phyloP scores from a whole-genome alignment of 129 eudicot genomes.

The Calendula officinalis region DNA sequence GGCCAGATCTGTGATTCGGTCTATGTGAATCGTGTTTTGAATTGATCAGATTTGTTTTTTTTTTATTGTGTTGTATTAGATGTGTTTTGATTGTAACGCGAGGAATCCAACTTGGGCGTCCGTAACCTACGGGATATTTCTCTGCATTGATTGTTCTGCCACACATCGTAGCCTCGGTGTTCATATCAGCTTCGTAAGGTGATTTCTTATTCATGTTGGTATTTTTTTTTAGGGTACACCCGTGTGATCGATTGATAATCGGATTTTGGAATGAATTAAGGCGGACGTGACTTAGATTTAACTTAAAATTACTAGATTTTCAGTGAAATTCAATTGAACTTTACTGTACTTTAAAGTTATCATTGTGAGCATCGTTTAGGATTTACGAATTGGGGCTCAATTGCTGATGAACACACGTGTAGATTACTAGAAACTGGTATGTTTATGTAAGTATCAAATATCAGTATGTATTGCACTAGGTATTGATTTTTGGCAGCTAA shows the following conservation, averaged over 20 bases:
- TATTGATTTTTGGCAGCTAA: not conserved
- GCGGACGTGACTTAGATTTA: constrained; percentile 9
- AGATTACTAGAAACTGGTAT: constrained; percentile 13
- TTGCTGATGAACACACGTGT: constrained; percentile 4
- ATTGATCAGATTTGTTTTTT: constrained; percentile 36
- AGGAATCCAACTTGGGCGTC: constrained; percentile 99
- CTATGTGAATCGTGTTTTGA: constrained; percentile 2
- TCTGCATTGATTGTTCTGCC: constrained; percentile 94
- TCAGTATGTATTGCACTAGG: not conserved
- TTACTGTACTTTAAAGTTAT: not conserved
- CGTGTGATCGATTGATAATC: constrained; percentile 12
- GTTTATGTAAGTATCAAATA: not conserved
- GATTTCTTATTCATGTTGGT: constrained; percentile 1
- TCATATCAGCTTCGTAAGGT: constrained; percentile 97
- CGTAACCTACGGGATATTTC: constrained; percentile 90
- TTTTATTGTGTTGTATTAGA: constrained; percentile 42
- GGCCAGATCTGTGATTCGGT: constrained; percentile 44
- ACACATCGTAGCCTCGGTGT: constrained; percentile 90
- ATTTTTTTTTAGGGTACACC: not conserved
- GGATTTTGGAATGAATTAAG: not conserved
- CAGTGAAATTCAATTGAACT: constrained; percentile 8
- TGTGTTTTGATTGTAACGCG: constrained; percentile 99
- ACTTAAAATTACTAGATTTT: not conserved
- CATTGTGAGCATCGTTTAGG: not conserved
- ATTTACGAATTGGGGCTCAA: not conserved